phyloP scores from a whole-genome alignment of 2,329 filamentous ascomycete genomes.

The Trichoderma endophyticum region DNA sequence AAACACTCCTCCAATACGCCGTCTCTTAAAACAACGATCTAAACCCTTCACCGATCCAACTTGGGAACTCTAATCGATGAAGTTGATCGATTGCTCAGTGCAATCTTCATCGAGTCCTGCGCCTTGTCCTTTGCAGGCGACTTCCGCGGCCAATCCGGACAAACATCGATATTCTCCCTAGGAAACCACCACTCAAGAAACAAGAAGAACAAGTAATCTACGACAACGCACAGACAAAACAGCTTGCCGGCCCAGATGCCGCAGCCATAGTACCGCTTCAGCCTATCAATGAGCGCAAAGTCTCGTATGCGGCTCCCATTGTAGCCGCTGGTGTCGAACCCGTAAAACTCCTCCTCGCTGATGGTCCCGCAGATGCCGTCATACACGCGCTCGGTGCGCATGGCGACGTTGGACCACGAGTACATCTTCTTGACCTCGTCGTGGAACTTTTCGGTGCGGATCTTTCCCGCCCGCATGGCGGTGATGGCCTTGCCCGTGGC shows the following conservation, averaged over 20 bases:
- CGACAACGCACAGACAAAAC: constrained; percentile 89
- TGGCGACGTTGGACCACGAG: constrained; percentile 93
- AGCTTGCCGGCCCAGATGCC: constrained; percentile 98
- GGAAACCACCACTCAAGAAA: constrained; percentile 86
- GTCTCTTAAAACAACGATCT: background rate
- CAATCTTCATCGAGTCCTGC: constrained; percentile 27
- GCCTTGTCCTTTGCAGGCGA: constrained; percentile 32
- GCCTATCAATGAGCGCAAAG: constrained; percentile 87
- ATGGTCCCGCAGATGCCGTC: constrained; percentile 87
- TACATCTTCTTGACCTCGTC: constrained; percentile 99
- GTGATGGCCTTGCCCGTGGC: constrained; percentile 89
- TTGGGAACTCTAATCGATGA: constrained; percentile 31
- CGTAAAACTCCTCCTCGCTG: constrained; percentile 83
- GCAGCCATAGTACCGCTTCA: constrained; percentile 97
- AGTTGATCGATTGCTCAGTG: constrained; percentile 33
- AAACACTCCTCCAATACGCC: background rate
- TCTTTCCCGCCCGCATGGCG: constrained; percentile 77
- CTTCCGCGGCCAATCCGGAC: constrained; percentile 89
- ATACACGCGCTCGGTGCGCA: constrained; percentile 92
- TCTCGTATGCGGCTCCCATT: constrained; percentile 73
- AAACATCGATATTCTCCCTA: constrained; percentile 80
- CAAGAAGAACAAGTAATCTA: constrained; percentile 89
- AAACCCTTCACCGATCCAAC: constrained; percentile 21
- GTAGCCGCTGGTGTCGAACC: constrained; percentile 68
- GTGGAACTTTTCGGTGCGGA: constrained; percentile 91